A percentile compares a stretch with the other conserved stretches of the same genome.
These are phyloP conservation scores for Datisca glomerata DNA, from an alignment of 306 rosid genomes.

Conservation along the genomic window DNA sequence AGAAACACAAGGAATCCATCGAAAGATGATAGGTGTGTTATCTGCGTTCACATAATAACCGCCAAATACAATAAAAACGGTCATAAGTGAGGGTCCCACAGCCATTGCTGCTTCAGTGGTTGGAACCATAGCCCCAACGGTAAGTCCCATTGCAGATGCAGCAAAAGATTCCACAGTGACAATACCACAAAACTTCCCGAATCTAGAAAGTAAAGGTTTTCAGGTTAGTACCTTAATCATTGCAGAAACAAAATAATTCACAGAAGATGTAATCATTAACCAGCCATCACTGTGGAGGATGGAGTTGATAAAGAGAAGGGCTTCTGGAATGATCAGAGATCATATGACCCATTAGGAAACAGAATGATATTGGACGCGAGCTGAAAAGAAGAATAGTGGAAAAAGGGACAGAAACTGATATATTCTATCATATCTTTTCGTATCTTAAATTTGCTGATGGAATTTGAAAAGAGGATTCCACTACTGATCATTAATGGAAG, in stretches of 20 bases:
- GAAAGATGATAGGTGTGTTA: constrained; percentile 81
- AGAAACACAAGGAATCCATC: constrained; percentile 89
- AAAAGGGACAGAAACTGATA: too few relatives aligned
- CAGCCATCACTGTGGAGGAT: neutral
- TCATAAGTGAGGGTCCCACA: constrained; percentile 93
- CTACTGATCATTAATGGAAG: too few relatives aligned
- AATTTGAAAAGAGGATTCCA: too few relatives aligned
- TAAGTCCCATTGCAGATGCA: constrained; percentile 96
- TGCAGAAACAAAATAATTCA: neutral
- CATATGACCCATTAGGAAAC: neutral
- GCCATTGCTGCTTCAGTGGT: constrained; percentile 93
- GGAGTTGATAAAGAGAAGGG: neutral
- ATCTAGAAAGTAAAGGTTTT: constrained; percentile 34
- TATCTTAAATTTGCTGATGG: too few relatives aligned
- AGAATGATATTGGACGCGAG: too few relatives aligned
- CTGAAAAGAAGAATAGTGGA: too few relatives aligned
- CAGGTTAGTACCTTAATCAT: constrained; percentile 13
- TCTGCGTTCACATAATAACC: constrained; percentile 83
- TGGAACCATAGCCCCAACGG: constrained; percentile 96
- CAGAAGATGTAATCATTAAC: too few relatives aligned
- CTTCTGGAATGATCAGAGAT: neutral
- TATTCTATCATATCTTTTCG: too few relatives aligned
- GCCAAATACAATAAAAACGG: constrained; percentile 86
- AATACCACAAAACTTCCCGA: constrained; percentile 85
- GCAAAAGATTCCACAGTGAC: constrained; percentile 81